Base-by-base conservation (phyloP, 2,329 filamentous ascomycete genomes). In the Xylaria sp. region DNA sequence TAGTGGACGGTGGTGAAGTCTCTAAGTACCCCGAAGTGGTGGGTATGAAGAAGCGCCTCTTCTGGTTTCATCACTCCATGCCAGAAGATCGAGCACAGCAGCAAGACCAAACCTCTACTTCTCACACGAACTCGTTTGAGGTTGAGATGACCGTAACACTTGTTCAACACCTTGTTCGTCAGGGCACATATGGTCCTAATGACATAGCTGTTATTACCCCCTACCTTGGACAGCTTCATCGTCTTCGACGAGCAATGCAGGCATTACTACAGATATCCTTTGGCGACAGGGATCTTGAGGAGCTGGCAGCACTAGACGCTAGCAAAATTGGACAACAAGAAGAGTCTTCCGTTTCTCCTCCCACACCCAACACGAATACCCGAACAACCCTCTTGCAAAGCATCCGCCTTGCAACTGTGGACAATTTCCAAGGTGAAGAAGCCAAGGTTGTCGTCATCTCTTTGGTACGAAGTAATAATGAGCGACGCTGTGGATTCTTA, bases 391-490 rank as follows among this genome's bases (percentile, higher is more conserved):
- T 89, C 0, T 73, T 84, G 0, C 79, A 85, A 27, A 80, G 79
- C 1, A 75, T 91, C 2, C 79, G 86, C 4, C 76, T 90, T 0
- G 89, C 90, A 0, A 93, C 89, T 0, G 85, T 93, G 0, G 90
- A 92, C 75, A 94, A 93, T 69, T 94, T 92, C 62, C 90, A 94
- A 71, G 92, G 91, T 0, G 91, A 94, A 73, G 91, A 94, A 72
- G 89, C 88, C 1, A 89, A 92, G 58, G 80, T 94, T 9, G 82
- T 94, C 0, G 81, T 94, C 2, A 80, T 94, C 0, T 92, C 89
- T 0, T 80, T 94, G 0, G 90, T 93, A 0, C 85, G 92, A 45
- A 92, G 90, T 77, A 94, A 94, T 70, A 67, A 76, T 0, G 72
- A 84, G 7, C 79, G 78, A 9, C 85, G 83, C 5, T 84, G 85